Conservation (phyloP, 352 stramenopile genomes). For the Globisporangium emineosum region DNA sequence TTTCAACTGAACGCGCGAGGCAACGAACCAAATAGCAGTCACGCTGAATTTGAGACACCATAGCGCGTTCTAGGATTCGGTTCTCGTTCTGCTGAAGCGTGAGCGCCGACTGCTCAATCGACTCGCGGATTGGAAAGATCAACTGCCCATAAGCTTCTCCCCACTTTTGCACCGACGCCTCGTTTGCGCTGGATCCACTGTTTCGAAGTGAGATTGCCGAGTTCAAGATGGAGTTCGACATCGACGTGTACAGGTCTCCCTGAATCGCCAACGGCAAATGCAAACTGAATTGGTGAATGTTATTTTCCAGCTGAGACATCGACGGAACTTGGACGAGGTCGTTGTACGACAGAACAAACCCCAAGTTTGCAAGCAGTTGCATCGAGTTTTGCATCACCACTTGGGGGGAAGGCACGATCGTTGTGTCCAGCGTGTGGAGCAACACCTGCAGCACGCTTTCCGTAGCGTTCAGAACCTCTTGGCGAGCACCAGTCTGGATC, state of each 20-base stretch:
- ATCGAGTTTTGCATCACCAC: conserved; percentile 66
- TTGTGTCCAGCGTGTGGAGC: conserved; percentile 57
- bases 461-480: conserved; percentile 49
- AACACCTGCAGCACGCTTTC: conserved; percentile 54
- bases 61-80: conserved; percentile 54
- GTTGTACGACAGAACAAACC: conserved; percentile 65
- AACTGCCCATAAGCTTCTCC: conserved; percentile 53
- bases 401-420: conserved; percentile 57
- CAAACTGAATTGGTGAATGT: conserved; percentile 73
- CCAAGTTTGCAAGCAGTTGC: conserved; percentile 62
- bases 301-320: conserved; percentile 63
- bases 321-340: conserved; percentile 62
- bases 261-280: conserved; percentile 70
- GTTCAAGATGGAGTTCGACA: conserved; percentile 80
- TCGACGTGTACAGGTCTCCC: conserved; percentile 72
- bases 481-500: conserved; percentile 40
- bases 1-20: conserved; percentile 64
- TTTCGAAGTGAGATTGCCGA: conserved; percentile 60
- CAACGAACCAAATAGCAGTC: conserved; percentile 71
- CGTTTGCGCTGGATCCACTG: conserved; percentile 14
- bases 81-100: conserved; percentile 73
- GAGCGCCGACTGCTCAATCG: conserved; percentile 63
- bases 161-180: conserved; percentile 40
- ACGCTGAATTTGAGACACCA: conserved; percentile 65
- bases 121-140: conserved; percentile 65